Base-by-base conservation (phyloP, 2,329 filamentous ascomycete genomes). In the Botryotinia calthae region DNA sequence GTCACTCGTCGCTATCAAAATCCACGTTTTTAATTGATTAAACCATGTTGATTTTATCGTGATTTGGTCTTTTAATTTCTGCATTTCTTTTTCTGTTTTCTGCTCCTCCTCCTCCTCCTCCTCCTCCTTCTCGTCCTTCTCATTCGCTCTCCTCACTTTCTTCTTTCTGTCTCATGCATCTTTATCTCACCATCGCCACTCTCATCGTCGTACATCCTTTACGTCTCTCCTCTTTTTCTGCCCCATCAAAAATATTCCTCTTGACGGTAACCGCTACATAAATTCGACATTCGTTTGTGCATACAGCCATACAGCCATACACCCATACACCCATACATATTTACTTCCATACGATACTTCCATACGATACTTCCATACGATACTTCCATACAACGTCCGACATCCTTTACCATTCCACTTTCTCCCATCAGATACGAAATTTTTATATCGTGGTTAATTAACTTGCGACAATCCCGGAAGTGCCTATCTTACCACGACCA, bases 111-210 rank as follows among this genome's bases (percentile, higher is more conserved):
- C 44, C 25, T 40, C 25, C 1, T 34, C 28, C 44, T 37, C 28
- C 22, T 48, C 63, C 25, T 61, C 14, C 25, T 42, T 18, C 25
- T n/a, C 37, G 9, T 40, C 34, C 31, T 51, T 37, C 28, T 37
- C 8, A 51, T 37, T 42, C 37, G 37, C 34, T 51, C 56, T 63
- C 68, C 42, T 70, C 58, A 31, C 42, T 40, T 70, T 42, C 68
- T 64, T 28, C 58, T 70, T 70, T 37, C 68, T 64, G 31, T 64
- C 58, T 64, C 34, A 20, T 70, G 58, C 68, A 70, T 70, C 28
- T 25, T 31, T 14, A 25, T 31, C 42, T 25, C 16, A 18, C 25
- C 59, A 56, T 28, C 42, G 16, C 12, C n/a, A 37, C 37, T 7
- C 1, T 25, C 54, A 22, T 64, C n/a, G 31, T 70, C 42, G 40